Base-by-base conservation (phyloP, 2,329 filamentous ascomycete species). In the Ceratocystis destructans region DNA sequence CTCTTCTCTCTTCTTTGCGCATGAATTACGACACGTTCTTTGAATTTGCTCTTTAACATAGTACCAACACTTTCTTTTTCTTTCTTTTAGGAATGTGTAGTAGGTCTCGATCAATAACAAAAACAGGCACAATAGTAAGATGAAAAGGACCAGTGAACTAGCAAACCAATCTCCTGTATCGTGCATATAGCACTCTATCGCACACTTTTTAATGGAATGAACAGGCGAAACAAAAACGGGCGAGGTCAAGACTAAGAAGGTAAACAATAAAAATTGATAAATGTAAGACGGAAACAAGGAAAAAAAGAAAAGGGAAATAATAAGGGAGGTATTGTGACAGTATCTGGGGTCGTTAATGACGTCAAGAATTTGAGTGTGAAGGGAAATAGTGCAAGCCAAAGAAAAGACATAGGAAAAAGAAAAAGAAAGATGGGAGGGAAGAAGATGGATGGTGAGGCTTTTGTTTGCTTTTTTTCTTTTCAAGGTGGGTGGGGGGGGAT, bases 281-380 rank as follows among this genome's bases (percentile, higher is more conserved):
- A 64, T 57, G 46, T 50, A 66, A 45, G 41, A 28, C 37, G 15
- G n/a, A 57, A 66, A 59, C 48, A 41, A 41, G 10, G 37, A 50
- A 50, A 25, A 50, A 10, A 33, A 2, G 44, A 17, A 8, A 41
- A 25, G 22, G 20, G 37, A 55, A 37, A 62, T 28, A 6, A 62
- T 53, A 50, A 50, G 55, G 20, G 28, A 48, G 8, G 28, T 53
- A 62, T 62, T 57, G 33, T 53, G 45, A 61, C 64, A 66, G 50
- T 50, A 37, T 41, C 62, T 64, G 62, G 62, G 48, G 48, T 64
- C 62, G 62, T 64, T 64, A 50, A 64, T 55, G 45, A 64, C 62
- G 46, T 64, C 62, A 64, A 64, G 61, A 48, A 48, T 46, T 53
- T 64, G 46, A 64, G 33, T 41, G 62, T 31, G 20, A 46, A 20